phyloP scores from a whole-genome alignment of 768 basidiomycete species.

The Pleurotus platypus region DNA sequence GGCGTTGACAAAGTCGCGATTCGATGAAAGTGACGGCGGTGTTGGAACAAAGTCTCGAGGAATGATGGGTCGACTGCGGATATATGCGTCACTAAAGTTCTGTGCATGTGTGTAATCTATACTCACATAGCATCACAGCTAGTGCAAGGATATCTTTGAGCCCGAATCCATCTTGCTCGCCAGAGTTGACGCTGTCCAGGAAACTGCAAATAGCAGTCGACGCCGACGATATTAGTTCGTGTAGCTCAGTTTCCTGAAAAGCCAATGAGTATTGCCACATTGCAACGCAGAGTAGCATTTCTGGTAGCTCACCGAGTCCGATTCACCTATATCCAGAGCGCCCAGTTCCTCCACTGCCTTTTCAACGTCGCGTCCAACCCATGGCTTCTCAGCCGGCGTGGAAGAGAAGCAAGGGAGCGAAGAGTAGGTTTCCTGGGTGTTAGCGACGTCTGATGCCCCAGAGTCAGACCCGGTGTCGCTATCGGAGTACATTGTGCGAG shows the following conservation, averaged over 20 bases:
- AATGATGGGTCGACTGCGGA: conserved; percentile 26
- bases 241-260: conserved; percentile 27
- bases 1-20: conserved; percentile 33
- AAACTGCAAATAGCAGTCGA: conserved; percentile 27
- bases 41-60: conserved; percentile 42
- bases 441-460: conserved; percentile 17
- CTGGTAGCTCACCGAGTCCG: too few species aligned
- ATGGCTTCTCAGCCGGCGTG: not conserved
- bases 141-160: not conserved
- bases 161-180: not conserved
- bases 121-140: conserved; percentile 3
- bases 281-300: too few species aligned
- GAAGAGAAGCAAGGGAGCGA: not conserved
- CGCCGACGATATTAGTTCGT: conserved; percentile 28
- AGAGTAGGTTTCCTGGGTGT: not conserved
- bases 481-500: conserved; percentile 13
- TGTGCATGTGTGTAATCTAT: not conserved
- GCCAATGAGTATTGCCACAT: too few species aligned
- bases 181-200: conserved; percentile 1
- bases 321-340: not conserved
- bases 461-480: conserved; percentile 59
- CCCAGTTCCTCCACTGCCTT: not conserved
- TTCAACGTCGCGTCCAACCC: not conserved
- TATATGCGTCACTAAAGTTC: not conserved
- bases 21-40: conserved; percentile 44